Evolutionary conservation across 1,284 basidiomycete species (phyloP).

Genomic region (Trametes hirsuta): DNA sequence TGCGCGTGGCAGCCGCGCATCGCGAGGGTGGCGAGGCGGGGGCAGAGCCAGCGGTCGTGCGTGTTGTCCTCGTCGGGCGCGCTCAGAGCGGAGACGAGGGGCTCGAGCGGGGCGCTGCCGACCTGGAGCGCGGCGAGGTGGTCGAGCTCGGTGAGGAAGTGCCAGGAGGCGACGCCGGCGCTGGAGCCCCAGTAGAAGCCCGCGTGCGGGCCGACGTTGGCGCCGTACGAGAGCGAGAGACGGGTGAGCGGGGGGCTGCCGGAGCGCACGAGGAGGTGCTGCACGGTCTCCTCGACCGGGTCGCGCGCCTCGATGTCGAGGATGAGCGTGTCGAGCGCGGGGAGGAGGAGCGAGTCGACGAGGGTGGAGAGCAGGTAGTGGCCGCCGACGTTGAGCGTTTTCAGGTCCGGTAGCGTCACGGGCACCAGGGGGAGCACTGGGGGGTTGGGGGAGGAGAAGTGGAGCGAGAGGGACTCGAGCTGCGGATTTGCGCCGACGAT

Average conservation of each 20-base stretch:
- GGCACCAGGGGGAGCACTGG: constrained; percentile 62
- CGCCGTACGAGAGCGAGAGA: constrained; percentile 62
- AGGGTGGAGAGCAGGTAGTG: constrained; percentile 65
- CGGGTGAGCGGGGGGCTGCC: constrained; percentile 54
- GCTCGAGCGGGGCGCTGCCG: constrained; percentile 64
- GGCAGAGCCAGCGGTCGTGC: constrained; percentile 62
- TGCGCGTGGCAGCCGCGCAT: constrained; percentile 65
- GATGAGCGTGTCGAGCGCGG: constrained; percentile 54
- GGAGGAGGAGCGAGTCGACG: constrained; percentile 62
- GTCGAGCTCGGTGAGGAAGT: constrained; percentile 49
- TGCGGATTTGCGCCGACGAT: constrained; percentile 59
- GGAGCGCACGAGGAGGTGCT: constrained; percentile 59
- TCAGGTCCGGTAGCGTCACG: constrained; percentile 54
- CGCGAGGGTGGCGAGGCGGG: constrained; percentile 55
- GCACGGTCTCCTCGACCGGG: constrained; percentile 67
- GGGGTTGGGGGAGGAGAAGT: constrained; percentile 60
- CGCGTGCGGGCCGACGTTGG: constrained; percentile 37
- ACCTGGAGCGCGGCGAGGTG: constrained; percentile 59
- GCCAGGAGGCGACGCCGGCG: constrained; percentile 50
- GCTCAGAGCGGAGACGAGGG: constrained; percentile 56
- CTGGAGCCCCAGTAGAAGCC: constrained; percentile 47
- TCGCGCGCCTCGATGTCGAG: constrained; percentile 71
- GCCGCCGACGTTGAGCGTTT: constrained; percentile 61
- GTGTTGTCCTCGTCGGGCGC: constrained; percentile 57
- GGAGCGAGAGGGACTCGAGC: constrained; percentile 58